Percentiles rank a stretch among this genome's conserved stretches.
phyloP scores from a whole-genome alignment of 192 early-diverging fungal species.

The Coemansia sp. region DNA sequence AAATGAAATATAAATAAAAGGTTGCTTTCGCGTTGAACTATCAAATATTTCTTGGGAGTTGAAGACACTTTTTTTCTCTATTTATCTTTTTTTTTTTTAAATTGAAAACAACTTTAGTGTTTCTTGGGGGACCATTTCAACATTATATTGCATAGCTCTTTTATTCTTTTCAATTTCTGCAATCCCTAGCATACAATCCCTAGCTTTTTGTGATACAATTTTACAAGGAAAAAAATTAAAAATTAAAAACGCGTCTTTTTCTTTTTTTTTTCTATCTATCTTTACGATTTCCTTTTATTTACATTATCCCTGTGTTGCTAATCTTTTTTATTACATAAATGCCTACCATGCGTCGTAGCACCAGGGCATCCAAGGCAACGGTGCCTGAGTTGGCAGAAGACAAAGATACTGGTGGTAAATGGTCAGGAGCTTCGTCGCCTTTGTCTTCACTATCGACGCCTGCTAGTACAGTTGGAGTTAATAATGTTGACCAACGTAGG shows the following conservation, averaged over 20 bases:
- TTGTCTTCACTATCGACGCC: constrained; percentile 45
- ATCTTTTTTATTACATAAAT: constrained; percentile 7
- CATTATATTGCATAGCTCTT: neutral
- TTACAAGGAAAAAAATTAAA: neutral
- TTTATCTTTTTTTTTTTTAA: neutral
- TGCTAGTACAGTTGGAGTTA: constrained; percentile 4
- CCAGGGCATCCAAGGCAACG: constrained; percentile 6
- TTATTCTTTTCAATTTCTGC: neutral
- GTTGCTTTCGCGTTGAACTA: no score
- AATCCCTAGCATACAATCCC: neutral
- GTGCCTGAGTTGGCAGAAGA: neutral
- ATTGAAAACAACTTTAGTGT: neutral
- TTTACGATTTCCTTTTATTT: no score
- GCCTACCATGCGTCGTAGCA: constrained; percentile 39
- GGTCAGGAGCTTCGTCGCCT: constrained; percentile 33
- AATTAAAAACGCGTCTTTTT: neutral
- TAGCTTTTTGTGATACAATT: neutral
- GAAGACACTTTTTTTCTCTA: neutral
- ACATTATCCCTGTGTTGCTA: neutral
- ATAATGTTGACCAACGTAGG: constrained; percentile 3
- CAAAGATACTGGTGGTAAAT: neutral
- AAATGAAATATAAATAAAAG: no score
- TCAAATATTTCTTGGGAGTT: no score
- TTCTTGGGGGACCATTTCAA: neutral
- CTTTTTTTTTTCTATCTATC: neutral